Conservation (phyloP, 345 rosid species). For the Sonneratia alba region DNA sequence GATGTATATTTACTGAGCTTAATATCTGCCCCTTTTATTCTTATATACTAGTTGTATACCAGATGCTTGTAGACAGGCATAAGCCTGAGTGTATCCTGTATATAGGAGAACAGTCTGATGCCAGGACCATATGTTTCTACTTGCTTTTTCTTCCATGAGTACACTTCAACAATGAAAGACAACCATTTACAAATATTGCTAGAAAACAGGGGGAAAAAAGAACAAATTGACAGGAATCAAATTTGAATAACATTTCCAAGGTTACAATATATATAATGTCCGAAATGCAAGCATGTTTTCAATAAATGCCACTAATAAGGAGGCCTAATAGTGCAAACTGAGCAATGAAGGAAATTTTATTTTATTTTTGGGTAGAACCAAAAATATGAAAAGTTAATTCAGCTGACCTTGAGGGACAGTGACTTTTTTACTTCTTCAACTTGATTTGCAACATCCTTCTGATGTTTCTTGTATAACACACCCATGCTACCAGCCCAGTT, state of each 20-base stretch:
- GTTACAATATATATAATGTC: background rate
- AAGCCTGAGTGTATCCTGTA: no score
- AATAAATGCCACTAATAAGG: background rate
- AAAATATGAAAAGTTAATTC: constrained; percentile 26
- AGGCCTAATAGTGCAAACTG: background rate
- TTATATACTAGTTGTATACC: no score
- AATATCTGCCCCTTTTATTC: no score
- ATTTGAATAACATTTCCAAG: background rate
- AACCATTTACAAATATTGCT: background rate
- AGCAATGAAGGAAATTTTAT: background rate
- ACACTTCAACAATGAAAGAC: background rate
- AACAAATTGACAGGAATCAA: background rate
- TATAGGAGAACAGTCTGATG: no score
- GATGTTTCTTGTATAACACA: constrained; percentile 71
- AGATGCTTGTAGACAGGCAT: no score
- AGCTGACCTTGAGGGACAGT: constrained; percentile 81
- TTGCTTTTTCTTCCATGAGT: no score
- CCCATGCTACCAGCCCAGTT: constrained; percentile 97
- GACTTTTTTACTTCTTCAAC: constrained; percentile 83
- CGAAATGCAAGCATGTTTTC: background rate
- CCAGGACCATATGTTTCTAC: no score
- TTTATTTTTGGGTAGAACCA: no score
- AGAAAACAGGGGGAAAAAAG: background rate
- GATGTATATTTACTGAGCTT: background rate
- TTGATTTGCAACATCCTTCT: constrained; percentile 66